Conservation (phyloP, 495 filamentous ascomycete species). For the Hyaloscypha finlandica region DNA sequence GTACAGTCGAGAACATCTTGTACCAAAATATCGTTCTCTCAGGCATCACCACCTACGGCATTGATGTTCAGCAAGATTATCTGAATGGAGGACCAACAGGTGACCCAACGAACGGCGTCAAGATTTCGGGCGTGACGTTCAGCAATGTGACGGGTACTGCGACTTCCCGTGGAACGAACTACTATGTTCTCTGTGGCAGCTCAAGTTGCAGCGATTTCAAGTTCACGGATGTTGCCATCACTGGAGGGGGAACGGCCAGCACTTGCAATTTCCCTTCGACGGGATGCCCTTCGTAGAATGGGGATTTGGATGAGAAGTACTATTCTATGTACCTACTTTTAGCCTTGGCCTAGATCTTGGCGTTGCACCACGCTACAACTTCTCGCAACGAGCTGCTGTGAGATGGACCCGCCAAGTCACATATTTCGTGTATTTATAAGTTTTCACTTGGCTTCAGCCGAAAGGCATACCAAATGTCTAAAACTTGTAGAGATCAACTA, state of each 20-base stretch:
- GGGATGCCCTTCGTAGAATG: conserved; percentile 21
- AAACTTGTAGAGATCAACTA: too few relatives aligned
- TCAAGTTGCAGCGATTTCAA: conserved; percentile 46
- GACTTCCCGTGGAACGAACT: conserved; percentile 35
- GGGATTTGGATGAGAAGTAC: too few relatives aligned
- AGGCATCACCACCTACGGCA: conserved; percentile 60
- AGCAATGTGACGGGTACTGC: conserved; percentile 45
- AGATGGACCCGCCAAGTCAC: too few relatives aligned
- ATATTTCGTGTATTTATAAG: too few relatives aligned
- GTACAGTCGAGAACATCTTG: conserved; percentile 55
- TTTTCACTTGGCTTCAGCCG: too few relatives aligned
- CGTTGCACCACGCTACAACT: too few relatives aligned
- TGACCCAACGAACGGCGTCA: conserved; percentile 45
- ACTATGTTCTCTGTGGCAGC: conserved; percentile 52
- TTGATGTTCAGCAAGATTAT: conserved; percentile 54
- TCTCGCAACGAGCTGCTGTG: too few relatives aligned
- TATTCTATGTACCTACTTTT: too few relatives aligned
- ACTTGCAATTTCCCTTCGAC: conserved; percentile 43
- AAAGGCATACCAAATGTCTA: too few relatives aligned
- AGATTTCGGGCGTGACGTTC: conserved; percentile 42
- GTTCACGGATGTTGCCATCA: conserved; percentile 44
- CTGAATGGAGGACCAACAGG: conserved; percentile 49
- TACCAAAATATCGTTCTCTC: conserved; percentile 60
- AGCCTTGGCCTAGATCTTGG: too few relatives aligned
- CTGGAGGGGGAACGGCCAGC: conserved; percentile 40